A percentile compares a stretch with the other conserved stretches of the same genome.
Conservation (phyloP, 2,329 filamentous ascomycete species). For the Scedosporium apiospermum region DNA sequence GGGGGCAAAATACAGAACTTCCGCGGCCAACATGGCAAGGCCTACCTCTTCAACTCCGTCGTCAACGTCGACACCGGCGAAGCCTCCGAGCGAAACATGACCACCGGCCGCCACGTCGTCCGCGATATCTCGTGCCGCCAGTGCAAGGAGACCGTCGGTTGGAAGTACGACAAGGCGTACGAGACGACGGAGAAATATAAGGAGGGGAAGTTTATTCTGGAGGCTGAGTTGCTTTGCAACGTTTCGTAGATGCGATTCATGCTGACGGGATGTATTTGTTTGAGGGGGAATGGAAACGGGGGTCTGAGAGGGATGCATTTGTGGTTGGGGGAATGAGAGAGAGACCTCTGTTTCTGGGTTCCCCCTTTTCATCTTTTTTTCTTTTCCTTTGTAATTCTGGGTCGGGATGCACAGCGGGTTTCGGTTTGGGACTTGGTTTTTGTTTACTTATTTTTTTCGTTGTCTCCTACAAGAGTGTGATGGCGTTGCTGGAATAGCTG, state of each 20-base stretch:
- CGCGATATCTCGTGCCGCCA: slow-evolving; percentile 86
- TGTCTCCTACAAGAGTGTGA: too few species aligned
- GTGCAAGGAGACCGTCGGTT: slow-evolving; percentile 88
- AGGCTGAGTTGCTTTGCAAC: slow-evolving; percentile 78
- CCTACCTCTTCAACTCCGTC: slow-evolving; percentile 88
- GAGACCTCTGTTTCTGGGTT: neutral
- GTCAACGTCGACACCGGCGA: slow-evolving; percentile 83
- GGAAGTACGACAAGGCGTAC: slow-evolving; percentile 98
- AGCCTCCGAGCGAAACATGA: slow-evolving; percentile 94
- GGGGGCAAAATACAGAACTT: slow-evolving; percentile 66
- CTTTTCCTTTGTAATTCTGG: neutral
- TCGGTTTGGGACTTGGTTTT: neutral
- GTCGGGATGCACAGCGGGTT: neutral
- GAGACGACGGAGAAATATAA: slow-evolving; percentile 94
- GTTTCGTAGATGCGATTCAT: slow-evolving; percentile 41
- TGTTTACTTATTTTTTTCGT: neutral
- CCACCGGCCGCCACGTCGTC: slow-evolving; percentile 87
- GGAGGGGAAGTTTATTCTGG: slow-evolving; percentile 95
- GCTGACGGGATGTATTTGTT: neutral
- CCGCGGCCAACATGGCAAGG: slow-evolving; percentile 95
- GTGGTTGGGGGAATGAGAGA: neutral
- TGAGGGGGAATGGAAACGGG: neutral
- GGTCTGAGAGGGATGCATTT: neutral
- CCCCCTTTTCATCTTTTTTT: neutral
- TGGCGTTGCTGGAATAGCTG: too few species aligned